Evolutionary conservation across 2,329 filamentous ascomycete species (phyloP), one percentile per base, ranked within the genome.

Genomic region (Fonsecaea pedrosoi): DNA sequence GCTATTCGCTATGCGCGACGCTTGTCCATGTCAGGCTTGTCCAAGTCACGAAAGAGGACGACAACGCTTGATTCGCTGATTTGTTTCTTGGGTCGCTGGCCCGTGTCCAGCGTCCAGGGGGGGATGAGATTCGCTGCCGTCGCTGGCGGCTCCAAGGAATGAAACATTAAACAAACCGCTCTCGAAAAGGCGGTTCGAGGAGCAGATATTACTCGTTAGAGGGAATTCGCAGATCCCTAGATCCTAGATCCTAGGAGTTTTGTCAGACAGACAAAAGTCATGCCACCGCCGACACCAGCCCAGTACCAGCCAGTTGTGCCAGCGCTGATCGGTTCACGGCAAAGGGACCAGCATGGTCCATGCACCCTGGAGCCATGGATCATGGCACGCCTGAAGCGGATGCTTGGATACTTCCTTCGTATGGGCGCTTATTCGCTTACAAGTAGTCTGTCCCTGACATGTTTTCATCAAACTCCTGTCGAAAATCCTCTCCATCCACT

Each of bases 111-210:
- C 25, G 25, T 25, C 25, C 25, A 25, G 25, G 25, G 25, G 21
- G 25, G 25, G 2, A 25, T 25, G 25, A 25, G 25, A 25, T 25
- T 25, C 25, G 25, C 25, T 2, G 25, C 3, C 25, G 25, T 25
- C 3, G 25, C 45, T 10, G 45, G 45, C 45, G 45, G 45, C 45
- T 50, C 45, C 45, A 50, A 50, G 45, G 45, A 25, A 25, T 25
- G 25, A 25, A 25, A 25, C 25, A 25, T 50, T 50, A 50, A 50
- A 50, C 45, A 50, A 50, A 50, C 45, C 45, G 18, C 45, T 50
- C 18, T 25, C 45, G 4, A 50, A n/a, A 42, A 9, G 6, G 18
- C 45, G 2, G 18, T 21, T 9, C 37, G n/a, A 21, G 57, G 40
- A 25, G 25, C 25, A 2, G 18, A 30, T 25, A 35, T 60, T 35